Base-by-base conservation (phyloP, 345 rosid species). In the Murraya paniculata region DNA sequence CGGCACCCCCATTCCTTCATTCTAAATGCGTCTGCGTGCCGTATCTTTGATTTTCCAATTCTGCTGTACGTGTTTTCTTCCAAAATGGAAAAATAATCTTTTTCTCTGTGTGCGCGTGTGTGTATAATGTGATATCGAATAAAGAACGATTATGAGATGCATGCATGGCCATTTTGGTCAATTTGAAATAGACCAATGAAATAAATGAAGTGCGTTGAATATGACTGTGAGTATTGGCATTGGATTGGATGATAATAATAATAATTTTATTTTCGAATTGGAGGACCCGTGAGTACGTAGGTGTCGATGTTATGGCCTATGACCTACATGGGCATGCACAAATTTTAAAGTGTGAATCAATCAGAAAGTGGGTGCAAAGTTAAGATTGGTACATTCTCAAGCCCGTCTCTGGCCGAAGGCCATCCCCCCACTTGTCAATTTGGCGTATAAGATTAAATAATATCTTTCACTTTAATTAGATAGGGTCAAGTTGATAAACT, bases 121-220 rank as follows among this genome's bases (percentile, higher is more conserved):
- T n/a, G n/a, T n/a, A n/a, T n/a, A n/a, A n/a, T n/a, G n/a, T n/a
- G n/a, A 38, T 41, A 36, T 27, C 30, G 11, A 9, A n/a, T n/a
- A 4, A 4, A 59, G 14, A 59, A 59, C 6, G 4, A 21, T n/a
- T 36, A 28, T n/a, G 53, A 11, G 73, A 58, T 73, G 73, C 82
- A 66, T 66, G 73, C 10, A 73, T 66, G 69, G 27, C 38, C n/a
- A 9, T 25, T 55, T 33, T 6, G 28, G 28, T 25, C 31, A 11
- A 2, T 71, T 64, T 58, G 4, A 57, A 70, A 0, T 16, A n/a
- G 55, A 31, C 25, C 3, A 10, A 3, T 13, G 50, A 45, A 35
- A 30, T n/a, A 28, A 66, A 64, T 18, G 60, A 13, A 10, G 60
- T 58, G 78, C 85, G 74, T 56, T 83, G 83, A 77, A 80, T 74